Conservation (phyloP, 306 rosid species). For the Gillenia trifoliata region DNA sequence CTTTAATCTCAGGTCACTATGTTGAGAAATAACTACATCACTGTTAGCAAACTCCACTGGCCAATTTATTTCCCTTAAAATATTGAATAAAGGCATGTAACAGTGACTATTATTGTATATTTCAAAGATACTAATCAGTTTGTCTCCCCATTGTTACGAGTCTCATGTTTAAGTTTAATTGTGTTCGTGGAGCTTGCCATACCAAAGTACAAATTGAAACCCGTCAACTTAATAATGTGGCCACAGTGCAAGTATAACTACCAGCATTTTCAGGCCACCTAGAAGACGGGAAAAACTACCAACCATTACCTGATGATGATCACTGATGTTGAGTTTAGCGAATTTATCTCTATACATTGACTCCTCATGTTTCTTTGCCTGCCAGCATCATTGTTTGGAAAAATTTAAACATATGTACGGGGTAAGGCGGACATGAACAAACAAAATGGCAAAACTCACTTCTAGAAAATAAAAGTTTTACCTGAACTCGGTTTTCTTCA, state of each 20-base stretch:
- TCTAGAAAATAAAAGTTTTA: conserved; percentile 34
- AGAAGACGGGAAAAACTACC: background rate
- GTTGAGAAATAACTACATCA: conserved; percentile 27
- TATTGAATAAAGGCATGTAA: background rate
- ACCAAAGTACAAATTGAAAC: background rate
- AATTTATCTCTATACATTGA: conserved; percentile 57
- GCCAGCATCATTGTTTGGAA: conserved; percentile 31
- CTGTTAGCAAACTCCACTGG: conserved; percentile 20
- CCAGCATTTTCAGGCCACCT: conserved; percentile 4
- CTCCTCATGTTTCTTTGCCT: conserved; percentile 52
- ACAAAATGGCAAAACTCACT: conserved; percentile 8
- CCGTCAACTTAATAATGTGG: background rate
- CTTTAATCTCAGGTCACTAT: conserved; percentile 33
- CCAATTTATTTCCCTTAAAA: conserved; percentile 2
- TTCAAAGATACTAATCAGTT: background rate
- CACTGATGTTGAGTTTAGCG: conserved; percentile 48
- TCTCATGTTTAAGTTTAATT: background rate
- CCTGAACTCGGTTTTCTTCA: conserved; percentile 55
- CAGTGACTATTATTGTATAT: background rate
- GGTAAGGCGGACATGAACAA: conserved; percentile 5
- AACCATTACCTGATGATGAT: conserved; percentile 43
- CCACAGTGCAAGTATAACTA: background rate
- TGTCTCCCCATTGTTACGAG: background rate
- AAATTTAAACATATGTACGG: conserved; percentile 18
- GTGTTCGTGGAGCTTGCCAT: background rate